Base-by-base conservation (phyloP, 345 rosid genomes). In the Syzygium jambos region DNA sequence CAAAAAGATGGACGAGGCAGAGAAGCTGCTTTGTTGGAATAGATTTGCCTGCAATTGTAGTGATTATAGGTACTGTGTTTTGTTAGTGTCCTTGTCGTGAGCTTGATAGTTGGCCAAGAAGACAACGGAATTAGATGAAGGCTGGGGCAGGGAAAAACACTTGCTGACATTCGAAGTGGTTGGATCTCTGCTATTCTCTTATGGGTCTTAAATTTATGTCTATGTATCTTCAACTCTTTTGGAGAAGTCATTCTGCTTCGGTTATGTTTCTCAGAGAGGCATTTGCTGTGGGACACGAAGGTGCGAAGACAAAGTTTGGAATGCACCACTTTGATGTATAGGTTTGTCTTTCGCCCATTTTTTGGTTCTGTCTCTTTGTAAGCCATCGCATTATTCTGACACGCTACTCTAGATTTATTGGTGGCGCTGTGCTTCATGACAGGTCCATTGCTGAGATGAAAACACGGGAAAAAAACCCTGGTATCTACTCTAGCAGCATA, bases 371-470 rank as follows among this genome's bases (percentile, higher is more conserved):
- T 86, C 25, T 23, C 61, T 38, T 51, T 34, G 41, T 86, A 38
- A n/a, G 78, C 16, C 21, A 34, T 85, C 51, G 27, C 46, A 2
- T 59, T 85, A n/a, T 52, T 27, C 52, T 1, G 17, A 61, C 9
- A 51, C n/a, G 13, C 59, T 57, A 27, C 25, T 38, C 91, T 86
- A 96, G 99, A 93, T 38, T 97, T 89, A 96, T 97, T 92, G 99
- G 99, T 85, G 98, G 99, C 63, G 98, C 98, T 19, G 96, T 96
- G 86, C 97, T 97, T 91, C 97, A 96, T 90, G 98, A 96, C 90
- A 97, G 98, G 59, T 95, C 97, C 89, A 97, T 97, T 92, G 97
- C 98, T 1, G 99, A 97, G 94, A 97, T 95, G 99, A 96, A 95
- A 93, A 97, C 99, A 5, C 97, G 98, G 49, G 98, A 96, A 90